These are phyloP conservation scores for Aspergillus luchuensis DNA, from an alignment of 2,329 filamentous ascomycete genomes.

Conservation along the genomic window DNA sequence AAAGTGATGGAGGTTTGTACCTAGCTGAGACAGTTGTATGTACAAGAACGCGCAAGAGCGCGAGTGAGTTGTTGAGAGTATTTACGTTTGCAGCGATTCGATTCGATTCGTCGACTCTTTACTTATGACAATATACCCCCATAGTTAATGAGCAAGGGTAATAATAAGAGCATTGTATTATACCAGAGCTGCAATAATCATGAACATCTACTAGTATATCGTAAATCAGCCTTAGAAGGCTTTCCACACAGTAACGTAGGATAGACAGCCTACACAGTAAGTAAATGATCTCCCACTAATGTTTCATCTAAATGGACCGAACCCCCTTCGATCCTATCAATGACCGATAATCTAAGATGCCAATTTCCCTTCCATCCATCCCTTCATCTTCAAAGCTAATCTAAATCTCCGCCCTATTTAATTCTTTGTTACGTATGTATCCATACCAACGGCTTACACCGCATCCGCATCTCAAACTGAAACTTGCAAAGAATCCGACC, in stretches of 20 bases:
- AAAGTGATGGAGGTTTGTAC: background rate
- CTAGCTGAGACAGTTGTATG: background rate
- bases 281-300: constrained; percentile 5
- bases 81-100: background rate
- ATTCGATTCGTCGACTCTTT: too few relatives aligned
- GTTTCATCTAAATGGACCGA: constrained; percentile 1
- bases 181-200: background rate
- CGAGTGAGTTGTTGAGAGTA: too few relatives aligned
- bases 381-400: background rate
- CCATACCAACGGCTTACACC: background rate
- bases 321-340: background rate
- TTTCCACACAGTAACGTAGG: too few relatives aligned
- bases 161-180: background rate
- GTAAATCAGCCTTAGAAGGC: too few relatives aligned
- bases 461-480: background rate
- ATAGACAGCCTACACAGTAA: too few relatives aligned
- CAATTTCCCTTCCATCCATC: background rate
- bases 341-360: background rate
- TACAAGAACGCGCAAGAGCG: background rate
- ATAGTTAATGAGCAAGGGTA: background rate
- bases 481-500: background rate
- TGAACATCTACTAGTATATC: too few relatives aligned
- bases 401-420: too few relatives aligned
- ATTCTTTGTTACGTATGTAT: too few relatives aligned
- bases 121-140: background rate